phyloP scores from a whole-genome alignment of 441 rosid species.

The Croton laevigatus region DNA sequence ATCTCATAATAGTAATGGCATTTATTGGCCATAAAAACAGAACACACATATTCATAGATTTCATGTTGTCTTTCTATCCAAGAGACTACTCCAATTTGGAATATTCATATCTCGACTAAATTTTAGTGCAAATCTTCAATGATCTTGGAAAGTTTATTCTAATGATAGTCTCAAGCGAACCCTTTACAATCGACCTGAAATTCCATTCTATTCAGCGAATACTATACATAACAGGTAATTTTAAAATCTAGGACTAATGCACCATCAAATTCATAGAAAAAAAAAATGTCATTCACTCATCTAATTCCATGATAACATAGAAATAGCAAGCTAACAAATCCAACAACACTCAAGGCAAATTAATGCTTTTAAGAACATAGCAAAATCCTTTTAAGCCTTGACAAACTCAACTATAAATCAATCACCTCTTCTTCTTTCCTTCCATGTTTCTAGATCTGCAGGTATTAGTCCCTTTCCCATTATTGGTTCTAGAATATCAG shows the following conservation, averaged over 20 bases:
- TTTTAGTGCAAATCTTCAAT: no score
- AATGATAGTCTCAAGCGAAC: neutral
- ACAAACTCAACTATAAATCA: neutral
- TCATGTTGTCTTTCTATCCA: no score
- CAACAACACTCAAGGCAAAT: neutral
- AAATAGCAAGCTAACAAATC: neutral
- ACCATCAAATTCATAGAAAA: neutral
- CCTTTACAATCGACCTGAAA: neutral
- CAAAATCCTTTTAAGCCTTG: neutral
- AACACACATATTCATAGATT: no score
- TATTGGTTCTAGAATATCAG: slow-evolving; percentile 93
- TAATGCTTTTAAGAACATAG: slow-evolving; percentile 5
- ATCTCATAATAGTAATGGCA: no score
- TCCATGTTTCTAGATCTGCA: slow-evolving; percentile 91
- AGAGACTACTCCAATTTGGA: no score
- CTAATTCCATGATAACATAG: neutral
- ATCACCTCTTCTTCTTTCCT: slow-evolving; percentile 90
- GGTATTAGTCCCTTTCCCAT: slow-evolving; percentile 99
- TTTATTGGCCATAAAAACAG: no score
- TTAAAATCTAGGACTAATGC: neutral
- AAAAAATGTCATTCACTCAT: neutral
- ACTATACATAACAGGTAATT: neutral
- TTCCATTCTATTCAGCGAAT: neutral
- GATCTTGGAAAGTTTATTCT: no score
- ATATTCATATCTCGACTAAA: no score